Base-by-base conservation (phyloP, 1,284 basidiomycete species). In the Sporisorium reilianum region DNA sequence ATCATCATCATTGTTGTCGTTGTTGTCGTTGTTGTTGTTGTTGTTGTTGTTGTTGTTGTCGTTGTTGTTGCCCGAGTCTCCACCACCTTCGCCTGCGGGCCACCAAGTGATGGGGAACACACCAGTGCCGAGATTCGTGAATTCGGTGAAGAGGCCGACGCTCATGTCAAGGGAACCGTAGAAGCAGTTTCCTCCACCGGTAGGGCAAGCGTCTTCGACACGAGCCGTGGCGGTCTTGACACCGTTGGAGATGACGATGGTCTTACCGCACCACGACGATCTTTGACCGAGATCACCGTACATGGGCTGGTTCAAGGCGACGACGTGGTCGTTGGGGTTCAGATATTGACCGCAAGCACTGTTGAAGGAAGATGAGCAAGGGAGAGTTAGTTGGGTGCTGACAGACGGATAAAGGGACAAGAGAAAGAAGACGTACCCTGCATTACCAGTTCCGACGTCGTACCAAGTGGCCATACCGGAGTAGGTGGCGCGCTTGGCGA, bases 161-260 rank as follows among this genome's bases (percentile, higher is more conserved):
- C 79, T 78, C 79, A 82, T 80, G 57, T 82, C 80, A 34, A 81
- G 65, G 4, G 78, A 66, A 18, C 80, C 80, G 41, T 77, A 74
- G 34, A 59, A 74, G 60, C 80, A 81, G 63, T 78, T 76, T 61
- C 68, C 67, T 45, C 62, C 68, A 25, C 64, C 55, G n/a, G 79
- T 80, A 8, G 80, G 80, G 60, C 80, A 81, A 40, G 80, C 80
- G 46, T 81, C 80, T 58, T 70, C 64, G 23, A 81, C 64, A 14
- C 53, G 58, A 11, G 80, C 80, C 28, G 63, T 64, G n/a, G 58
- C 63, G 14, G 74, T 74, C 62, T 77, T 80, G 16, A 64, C 18
- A 14, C 77, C 77, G 55, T 77, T 72, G 25, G 62, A 64, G 54
- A 81, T 81, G 66, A 74, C 77, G 42, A 81, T 80, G 18, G 76